phyloP scores from a whole-genome alignment of 805 yeast genomes.

The Metschnikowia matae region DNA sequence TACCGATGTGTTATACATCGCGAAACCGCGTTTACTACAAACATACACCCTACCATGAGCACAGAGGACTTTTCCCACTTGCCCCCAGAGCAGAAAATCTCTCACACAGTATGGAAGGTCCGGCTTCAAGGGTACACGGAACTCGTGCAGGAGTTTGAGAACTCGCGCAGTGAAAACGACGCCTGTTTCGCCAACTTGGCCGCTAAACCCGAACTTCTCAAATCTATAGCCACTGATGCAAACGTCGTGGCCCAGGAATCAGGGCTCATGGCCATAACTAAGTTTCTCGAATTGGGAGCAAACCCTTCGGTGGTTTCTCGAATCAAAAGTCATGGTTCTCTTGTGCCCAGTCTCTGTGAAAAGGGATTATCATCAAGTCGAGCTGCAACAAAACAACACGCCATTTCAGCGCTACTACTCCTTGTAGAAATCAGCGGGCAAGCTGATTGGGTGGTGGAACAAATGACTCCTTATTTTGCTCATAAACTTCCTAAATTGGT shows the following conservation, averaged over 20 bases:
- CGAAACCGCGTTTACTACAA: slow-evolving; percentile 10
- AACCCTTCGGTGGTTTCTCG: slow-evolving; percentile 33
- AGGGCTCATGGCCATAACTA: slow-evolving; percentile 56
- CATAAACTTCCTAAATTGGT: slow-evolving; percentile 76
- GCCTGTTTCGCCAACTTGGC: slow-evolving; percentile 49
- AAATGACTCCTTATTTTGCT: slow-evolving; percentile 54
- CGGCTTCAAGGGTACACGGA: slow-evolving; percentile 78
- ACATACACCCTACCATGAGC: slow-evolving; percentile 20
- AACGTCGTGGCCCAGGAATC: slow-evolving; percentile 92
- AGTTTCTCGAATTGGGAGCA: slow-evolving; percentile 57
- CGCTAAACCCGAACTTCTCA: slow-evolving; percentile 51
- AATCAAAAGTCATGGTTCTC: slow-evolving; percentile 34
- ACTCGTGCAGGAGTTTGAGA: slow-evolving; percentile 46
- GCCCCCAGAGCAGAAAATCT: slow-evolving; percentile 62
- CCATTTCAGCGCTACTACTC: slow-evolving; percentile 58
- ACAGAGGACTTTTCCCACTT: slow-evolving; percentile 55
- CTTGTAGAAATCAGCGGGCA: slow-evolving; percentile 59
- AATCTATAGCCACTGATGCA: slow-evolving; percentile 62
- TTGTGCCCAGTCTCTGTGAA: slow-evolving; percentile 60
- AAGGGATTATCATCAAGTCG: slow-evolving; percentile 77
- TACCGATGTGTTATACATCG: background rate
- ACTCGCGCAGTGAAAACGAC: slow-evolving; percentile 53
- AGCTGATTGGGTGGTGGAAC: slow-evolving; percentile 65
- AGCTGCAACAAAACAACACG: slow-evolving; percentile 63
- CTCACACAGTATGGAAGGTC: slow-evolving; percentile 66